phyloP scores from a whole-genome alignment of 2,329 filamentous ascomycete species.

The Gaeumannomyces tritici region DNA sequence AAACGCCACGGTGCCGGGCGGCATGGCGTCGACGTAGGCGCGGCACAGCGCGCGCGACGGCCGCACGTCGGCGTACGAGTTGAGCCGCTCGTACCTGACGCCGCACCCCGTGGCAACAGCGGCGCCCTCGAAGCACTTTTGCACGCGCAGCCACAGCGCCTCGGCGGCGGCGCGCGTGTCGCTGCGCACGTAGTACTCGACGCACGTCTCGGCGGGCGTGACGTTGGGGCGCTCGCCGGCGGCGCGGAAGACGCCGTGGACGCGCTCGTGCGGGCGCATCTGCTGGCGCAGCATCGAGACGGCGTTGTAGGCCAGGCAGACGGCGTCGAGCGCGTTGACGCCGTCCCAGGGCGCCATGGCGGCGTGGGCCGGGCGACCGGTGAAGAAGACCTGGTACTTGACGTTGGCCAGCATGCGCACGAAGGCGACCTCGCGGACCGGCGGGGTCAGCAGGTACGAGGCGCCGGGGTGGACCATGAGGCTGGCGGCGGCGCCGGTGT shows the following conservation, averaged over 20 bases:
- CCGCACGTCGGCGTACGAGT: conserved; percentile 21
- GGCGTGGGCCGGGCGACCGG: conserved; percentile 32
- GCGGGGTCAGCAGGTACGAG: not conserved
- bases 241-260: conserved; percentile 37
- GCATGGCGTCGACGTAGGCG: conserved; percentile 19
- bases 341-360: conserved; percentile 36
- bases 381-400: conserved; percentile 23
- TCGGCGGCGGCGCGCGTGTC: conserved; percentile 24
- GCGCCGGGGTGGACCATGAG: conserved; percentile 29
- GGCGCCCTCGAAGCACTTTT: conserved; percentile 22
- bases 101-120: conserved; percentile 25
- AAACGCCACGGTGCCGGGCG: conserved; percentile 17
- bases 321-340: conserved; percentile 36
- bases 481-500: conserved; percentile 22
- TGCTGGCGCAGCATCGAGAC: conserved; percentile 37
- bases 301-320: conserved; percentile 24
- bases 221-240: conserved; percentile 25
- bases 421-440: conserved; percentile 9
- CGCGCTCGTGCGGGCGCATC: conserved; percentile 33
- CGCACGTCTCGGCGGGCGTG: conserved; percentile 26
- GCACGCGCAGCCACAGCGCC: conserved; percentile 18
- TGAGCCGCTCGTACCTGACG: conserved; percentile 17
- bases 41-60: conserved; percentile 10
- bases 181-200: conserved; percentile 34
- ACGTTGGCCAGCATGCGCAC: conserved; percentile 12